Conservation (phyloP, 495 filamentous ascomycete species). For the Trypethelium eluteriae region DNA sequence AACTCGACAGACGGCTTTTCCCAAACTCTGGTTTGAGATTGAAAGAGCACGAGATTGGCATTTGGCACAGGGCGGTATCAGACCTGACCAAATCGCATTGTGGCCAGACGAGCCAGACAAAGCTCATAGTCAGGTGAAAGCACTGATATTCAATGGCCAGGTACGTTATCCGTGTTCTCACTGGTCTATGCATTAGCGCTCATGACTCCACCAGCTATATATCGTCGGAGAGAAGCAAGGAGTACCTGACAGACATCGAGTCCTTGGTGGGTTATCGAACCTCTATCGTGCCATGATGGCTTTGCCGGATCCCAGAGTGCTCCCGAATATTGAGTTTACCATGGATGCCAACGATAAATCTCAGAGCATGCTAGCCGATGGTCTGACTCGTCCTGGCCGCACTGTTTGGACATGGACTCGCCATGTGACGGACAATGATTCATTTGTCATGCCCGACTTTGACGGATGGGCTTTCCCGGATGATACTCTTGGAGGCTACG, state of each 20-base stretch:
- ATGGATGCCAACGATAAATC: constrained; percentile 49
- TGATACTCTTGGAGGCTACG: constrained; percentile 42
- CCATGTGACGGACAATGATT: constrained; percentile 25
- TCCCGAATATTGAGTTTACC: constrained; percentile 58
- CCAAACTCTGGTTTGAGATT: constrained; percentile 19
- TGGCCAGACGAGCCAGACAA: not conserved
- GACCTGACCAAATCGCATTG: not conserved
- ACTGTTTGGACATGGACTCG: constrained; percentile 49
- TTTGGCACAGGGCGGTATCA: not conserved
- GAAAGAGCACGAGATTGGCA: constrained; percentile 14
- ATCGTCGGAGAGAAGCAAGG: not conserved
- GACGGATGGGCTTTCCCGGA: constrained; percentile 56
- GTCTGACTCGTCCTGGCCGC: not conserved
- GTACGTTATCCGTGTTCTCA: not conserved
- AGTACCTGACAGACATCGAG: not conserved
- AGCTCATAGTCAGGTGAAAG: not conserved
- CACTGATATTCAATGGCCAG: not conserved
- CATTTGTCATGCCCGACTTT: constrained; percentile 75
- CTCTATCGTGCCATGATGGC: constrained; percentile 39
- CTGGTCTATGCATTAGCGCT: not conserved
- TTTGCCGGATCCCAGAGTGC: constrained; percentile 21
- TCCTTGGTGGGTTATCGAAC: not conserved
- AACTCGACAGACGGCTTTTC: constrained; percentile 15
- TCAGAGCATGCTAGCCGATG: constrained; percentile 16
- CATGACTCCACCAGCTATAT: not conserved